A percentile compares a stretch with the other conserved stretches of the same genome.
phyloP scores from a whole-genome alignment of 169 alveolate genomes.

The Plasmodium coatneyi region DNA sequence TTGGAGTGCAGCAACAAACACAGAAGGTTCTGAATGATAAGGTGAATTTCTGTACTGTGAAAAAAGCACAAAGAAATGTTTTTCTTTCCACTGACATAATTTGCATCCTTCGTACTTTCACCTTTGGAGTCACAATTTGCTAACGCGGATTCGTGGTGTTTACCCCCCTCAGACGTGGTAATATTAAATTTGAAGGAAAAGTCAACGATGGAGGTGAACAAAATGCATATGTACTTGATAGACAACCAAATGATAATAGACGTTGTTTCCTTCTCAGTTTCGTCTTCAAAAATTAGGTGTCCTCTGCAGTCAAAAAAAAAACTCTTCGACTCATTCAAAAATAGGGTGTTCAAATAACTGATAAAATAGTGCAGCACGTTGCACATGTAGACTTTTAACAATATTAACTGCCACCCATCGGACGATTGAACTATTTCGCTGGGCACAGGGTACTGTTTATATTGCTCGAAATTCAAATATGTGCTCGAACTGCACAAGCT shows the following conservation, averaged over 20 bases:
- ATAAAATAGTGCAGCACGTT: conserved; percentile 51
- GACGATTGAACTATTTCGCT: neutral
- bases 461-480: conserved; percentile 37
- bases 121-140: neutral
- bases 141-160: neutral
- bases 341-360: conserved; percentile 48
- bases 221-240: conserved; percentile 52
- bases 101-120: neutral
- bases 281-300: conserved; percentile 57
- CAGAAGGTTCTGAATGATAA: conserved; percentile 63
- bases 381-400: conserved; percentile 64
- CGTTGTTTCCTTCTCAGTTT: conserved; percentile 60
- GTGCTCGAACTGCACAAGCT: conserved; percentile 30
- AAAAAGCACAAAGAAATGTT: conserved; percentile 36
- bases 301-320: conserved; percentile 76
- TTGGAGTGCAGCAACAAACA: conserved; percentile 61
- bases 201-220: conserved; percentile 68
- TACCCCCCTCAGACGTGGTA: neutral
- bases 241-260: conserved; percentile 72
- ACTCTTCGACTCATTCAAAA: conserved; percentile 48
- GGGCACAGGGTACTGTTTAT: neutral
- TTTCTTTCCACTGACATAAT: neutral
- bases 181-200: conserved; percentile 51
- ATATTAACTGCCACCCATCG: conserved; percentile 5
- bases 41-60: conserved; percentile 52